Conservation (phyloP, 306 rosid species). For the Sphenostylis stenocarpa region DNA sequence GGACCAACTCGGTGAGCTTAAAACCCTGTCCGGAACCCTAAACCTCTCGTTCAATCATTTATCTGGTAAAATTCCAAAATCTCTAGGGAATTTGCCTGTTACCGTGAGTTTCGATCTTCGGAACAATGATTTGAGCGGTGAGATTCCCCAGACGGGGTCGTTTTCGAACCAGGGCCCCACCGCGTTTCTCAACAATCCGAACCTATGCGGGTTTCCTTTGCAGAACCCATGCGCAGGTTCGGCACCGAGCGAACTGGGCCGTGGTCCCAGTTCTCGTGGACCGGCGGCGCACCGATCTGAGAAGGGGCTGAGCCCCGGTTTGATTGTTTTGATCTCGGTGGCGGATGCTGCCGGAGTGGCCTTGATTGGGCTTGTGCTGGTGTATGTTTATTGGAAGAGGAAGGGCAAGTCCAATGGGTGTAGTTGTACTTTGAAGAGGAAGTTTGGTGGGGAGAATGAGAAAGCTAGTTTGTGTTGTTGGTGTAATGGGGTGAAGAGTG, state of each 20-base stretch:
- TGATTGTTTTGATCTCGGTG: slow-evolving; percentile 69
- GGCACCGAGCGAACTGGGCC: slow-evolving; percentile 36
- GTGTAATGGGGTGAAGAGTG: slow-evolving; percentile 51
- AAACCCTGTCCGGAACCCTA: slow-evolving; percentile 77
- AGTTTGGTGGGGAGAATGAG: slow-evolving; percentile 56
- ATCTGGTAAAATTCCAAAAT: slow-evolving; percentile 66
- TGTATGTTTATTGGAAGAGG: slow-evolving; percentile 83
- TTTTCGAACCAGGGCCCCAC: slow-evolving; percentile 94
- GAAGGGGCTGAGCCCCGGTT: slow-evolving; percentile 71
- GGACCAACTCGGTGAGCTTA: slow-evolving; percentile 53
- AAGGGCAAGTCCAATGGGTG: slow-evolving; percentile 74
- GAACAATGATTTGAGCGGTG: slow-evolving; percentile 74
- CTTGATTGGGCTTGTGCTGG: slow-evolving; percentile 61
- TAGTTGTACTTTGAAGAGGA: slow-evolving; percentile 72
- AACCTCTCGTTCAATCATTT: slow-evolving; percentile 86
- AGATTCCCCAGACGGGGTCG: slow-evolving; percentile 92
- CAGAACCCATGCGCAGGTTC: slow-evolving; percentile 63
- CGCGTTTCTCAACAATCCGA: slow-evolving; percentile 77
- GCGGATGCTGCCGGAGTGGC: slow-evolving; percentile 91
- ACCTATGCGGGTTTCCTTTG: slow-evolving; percentile 83
- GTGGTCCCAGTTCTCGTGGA: slow-evolving; percentile 36
- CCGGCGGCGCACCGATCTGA: slow-evolving; percentile 21
- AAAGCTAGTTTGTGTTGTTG: slow-evolving; percentile 32
- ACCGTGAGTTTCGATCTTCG: slow-evolving; percentile 81
- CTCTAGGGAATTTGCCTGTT: slow-evolving; percentile 75